Conservation (phyloP, 2,329 filamentous ascomycete genomes). For the Coleophoma crateriformis region DNA sequence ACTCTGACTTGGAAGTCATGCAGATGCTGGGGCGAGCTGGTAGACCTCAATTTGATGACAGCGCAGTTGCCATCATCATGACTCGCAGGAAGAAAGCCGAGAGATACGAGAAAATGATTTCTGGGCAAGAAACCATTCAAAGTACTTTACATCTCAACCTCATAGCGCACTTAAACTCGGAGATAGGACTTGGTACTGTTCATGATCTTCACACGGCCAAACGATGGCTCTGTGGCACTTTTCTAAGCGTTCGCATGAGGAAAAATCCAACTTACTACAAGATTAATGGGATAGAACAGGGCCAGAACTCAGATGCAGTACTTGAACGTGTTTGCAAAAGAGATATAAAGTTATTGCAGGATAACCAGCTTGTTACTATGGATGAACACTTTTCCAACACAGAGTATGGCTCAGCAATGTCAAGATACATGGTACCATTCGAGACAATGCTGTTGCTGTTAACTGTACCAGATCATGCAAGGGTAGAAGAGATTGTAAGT, state of each 20-base stretch:
- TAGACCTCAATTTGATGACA: conserved; percentile 75
- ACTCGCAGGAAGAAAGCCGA: conserved; percentile 59
- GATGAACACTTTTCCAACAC: conserved; percentile 52
- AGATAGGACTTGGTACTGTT: conserved; percentile 73
- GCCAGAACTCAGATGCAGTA: conserved; percentile 51
- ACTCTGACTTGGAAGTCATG: conserved; percentile 79
- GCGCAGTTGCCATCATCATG: conserved; percentile 73
- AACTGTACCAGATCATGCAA: conserved; percentile 52
- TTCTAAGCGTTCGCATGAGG: conserved; percentile 68
- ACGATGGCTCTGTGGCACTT: conserved; percentile 71
- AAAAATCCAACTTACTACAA: conserved; percentile 68
- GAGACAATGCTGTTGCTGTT: conserved; percentile 72
- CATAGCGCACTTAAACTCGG: conserved; percentile 79
- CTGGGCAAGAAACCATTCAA: conserved; percentile 68
- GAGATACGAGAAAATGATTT: conserved; percentile 68
- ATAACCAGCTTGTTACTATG: conserved; percentile 49
- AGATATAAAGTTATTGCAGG: conserved; percentile 60
- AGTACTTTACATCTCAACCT: conserved; percentile 75
- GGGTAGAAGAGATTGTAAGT: conserved; percentile 63
- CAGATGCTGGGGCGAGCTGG: conserved; percentile 87
- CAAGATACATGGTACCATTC: conserved; percentile 74
- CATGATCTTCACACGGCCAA: conserved; percentile 58
- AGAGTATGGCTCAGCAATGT: conserved; percentile 75
- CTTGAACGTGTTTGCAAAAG: conserved; percentile 67
- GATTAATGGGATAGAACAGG: conserved; percentile 46